phyloP scores from a whole-genome alignment of 1,139 yeast species.

The Kodamaea anthophila region DNA sequence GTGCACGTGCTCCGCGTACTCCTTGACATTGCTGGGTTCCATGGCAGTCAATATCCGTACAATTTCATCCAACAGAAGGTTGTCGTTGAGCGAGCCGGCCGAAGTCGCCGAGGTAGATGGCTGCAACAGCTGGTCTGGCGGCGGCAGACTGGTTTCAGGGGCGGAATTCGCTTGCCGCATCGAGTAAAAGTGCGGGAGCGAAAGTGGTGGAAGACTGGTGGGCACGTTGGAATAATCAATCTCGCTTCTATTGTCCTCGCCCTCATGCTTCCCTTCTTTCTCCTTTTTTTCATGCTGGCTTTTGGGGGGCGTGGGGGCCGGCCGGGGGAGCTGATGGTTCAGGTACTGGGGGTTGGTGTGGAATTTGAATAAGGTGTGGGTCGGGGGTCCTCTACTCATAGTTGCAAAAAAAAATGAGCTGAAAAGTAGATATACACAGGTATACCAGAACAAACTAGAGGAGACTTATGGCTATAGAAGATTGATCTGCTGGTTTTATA shows the following conservation, averaged over 20 bases:
- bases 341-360: slow-evolving; percentile 1
- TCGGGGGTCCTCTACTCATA: slow-evolving; percentile 13
- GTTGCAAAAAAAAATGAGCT: slow-evolving; percentile 7
- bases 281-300: too few relatives aligned
- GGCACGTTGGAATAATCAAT: background rate
- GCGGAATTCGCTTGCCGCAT: background rate
- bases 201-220: background rate
- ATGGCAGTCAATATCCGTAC: slow-evolving; percentile 24
- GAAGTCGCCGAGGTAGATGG: slow-evolving; percentile 1
- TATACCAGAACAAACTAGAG: too few relatives aligned
- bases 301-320: background rate
- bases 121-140: background rate
- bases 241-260: background rate
- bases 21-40: slow-evolving; percentile 27
- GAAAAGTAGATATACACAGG: too few relatives aligned
- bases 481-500: too few relatives aligned
- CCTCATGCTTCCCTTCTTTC: too few relatives aligned
- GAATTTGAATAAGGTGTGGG: slow-evolving; percentile 12
- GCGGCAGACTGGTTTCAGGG: slow-evolving; percentile 1
- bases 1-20: slow-evolving; percentile 35
- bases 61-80: slow-evolving; percentile 19
- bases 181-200: background rate
- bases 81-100: slow-evolving; percentile 1
- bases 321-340: background rate
- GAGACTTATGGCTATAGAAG: too few relatives aligned